Conservation (phyloP, 2,329 filamentous ascomycete genomes). For the Epicoccum sorghinum region DNA sequence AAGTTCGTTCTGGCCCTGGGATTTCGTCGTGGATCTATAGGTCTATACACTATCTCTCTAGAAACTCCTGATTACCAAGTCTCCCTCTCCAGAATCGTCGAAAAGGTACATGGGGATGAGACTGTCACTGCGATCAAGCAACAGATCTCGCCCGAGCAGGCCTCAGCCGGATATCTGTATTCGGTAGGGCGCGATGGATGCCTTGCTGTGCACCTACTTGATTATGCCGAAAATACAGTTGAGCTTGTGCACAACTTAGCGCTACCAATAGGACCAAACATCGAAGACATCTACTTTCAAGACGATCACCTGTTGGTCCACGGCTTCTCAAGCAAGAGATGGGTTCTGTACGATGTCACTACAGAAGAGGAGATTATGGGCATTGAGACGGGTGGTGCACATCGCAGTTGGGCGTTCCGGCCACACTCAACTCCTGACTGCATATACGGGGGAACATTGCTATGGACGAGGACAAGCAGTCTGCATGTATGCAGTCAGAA, state of each 20-base stretch:
- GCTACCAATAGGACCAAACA: conserved; percentile 74
- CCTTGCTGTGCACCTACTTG: conserved; percentile 66
- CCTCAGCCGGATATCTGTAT: conserved; percentile 59
- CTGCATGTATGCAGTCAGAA: conserved; percentile 54
- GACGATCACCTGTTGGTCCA: conserved; percentile 67
- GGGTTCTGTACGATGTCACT: conserved; percentile 82
- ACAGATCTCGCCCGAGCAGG: conserved; percentile 43
- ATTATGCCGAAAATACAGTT: conserved; percentile 28
- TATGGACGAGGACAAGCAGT: conserved; percentile 74
- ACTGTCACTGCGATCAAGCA: conserved; percentile 70
- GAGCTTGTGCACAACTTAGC: conserved; percentile 69
- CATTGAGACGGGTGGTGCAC: conserved; percentile 83
- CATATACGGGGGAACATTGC: conserved; percentile 58
- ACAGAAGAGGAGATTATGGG: conserved; percentile 70
- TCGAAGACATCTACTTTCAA: conserved; percentile 74
- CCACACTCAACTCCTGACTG: conserved; percentile 12
- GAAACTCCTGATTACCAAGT: not conserved
- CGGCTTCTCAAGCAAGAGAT: conserved; percentile 80
- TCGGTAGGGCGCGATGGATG: conserved; percentile 79
- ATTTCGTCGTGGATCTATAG: conserved; percentile 61
- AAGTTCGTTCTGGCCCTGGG: conserved; percentile 57
- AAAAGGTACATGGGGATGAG: conserved; percentile 58
- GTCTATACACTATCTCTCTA: conserved; percentile 50
- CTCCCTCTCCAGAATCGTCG: conserved; percentile 24
- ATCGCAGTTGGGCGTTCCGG: conserved; percentile 74